Evolutionary conservation across 1,284 basidiomycete genomes (phyloP), one percentile per base, ranked within the genome.

Genomic region (Testicularia cyperi): DNA sequence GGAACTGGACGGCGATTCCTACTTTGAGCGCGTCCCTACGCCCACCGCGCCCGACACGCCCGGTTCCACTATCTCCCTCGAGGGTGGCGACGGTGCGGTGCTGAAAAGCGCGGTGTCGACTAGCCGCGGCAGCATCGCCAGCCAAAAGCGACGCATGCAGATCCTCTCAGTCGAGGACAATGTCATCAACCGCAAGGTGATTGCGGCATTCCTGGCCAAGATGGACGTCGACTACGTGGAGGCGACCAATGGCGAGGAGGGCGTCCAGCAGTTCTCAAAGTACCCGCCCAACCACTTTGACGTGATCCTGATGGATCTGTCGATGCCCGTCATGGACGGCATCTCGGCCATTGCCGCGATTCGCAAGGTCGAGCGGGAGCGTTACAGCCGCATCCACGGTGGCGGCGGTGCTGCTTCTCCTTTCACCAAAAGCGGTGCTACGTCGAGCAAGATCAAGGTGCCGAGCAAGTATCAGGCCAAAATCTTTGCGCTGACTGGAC

Each of bases 321-420:
- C 88, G 0, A 96, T 96, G 92, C 92, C 90, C 0, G 78, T 90
- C 18, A 83, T 95, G 54, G 90, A 95, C 74, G 92, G 68, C 82
- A 65, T 94, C 47, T 85, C 86, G 16, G 91, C 92, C 7, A 91
- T 90, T 0, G 79, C 81, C 1, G 84, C 86, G 68, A 95, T 96
- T 62, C 86, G 90, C 21, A 80, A 83, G 52, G 82, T 92, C 32
- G 92, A 96, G 78, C 79, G 82, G 6, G 78, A 74, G 28, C 81
- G 85, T 14, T 44, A 56, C 16, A 26, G 27, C 28, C 36, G 31
- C 22, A 32, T 21, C 7, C 21, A 25, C 13, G 34, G 30, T 24
- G 38, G 27, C 13, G 20, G 13, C 3, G 33, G 14, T 5, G 16
- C 26, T 5, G 31, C 27, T 20, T n/a, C n/a, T n/a, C n/a, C n/a